Conservation (phyloP, 306 rosid species). For the Prosopis cineraria region DNA sequence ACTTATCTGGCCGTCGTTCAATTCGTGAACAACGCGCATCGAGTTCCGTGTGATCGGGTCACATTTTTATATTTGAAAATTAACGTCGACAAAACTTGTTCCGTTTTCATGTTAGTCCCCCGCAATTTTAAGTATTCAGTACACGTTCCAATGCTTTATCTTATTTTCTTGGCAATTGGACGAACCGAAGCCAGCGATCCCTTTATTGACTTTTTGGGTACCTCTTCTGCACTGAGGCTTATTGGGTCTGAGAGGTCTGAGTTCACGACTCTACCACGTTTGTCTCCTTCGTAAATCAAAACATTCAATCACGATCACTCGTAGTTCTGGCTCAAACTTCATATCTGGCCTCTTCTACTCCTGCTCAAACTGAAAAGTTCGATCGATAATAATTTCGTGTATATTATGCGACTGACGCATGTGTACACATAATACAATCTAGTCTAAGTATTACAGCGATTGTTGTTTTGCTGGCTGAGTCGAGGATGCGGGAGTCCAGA, state of each 20-base stretch:
- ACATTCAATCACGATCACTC: neutral
- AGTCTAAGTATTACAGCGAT: neutral
- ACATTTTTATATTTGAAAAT: neutral
- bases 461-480: neutral
- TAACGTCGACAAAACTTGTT: neutral
- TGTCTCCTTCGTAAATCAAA: neutral
- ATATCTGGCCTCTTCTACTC: neutral
- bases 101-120: neutral
- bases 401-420: neutral
- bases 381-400: neutral
- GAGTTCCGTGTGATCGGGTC: neutral
- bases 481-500: slow-evolving; percentile 38
- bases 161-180: no score
- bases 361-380: neutral
- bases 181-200: neutral
- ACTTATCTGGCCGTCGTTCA: neutral
- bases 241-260: no score
- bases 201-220: neutral
- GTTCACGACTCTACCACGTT: neutral
- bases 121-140: neutral
- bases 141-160: no score
- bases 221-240: neutral
- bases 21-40: neutral
- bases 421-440: neutral
- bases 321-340: neutral